Conservation (phyloP, 768 basidiomycete species). For the Basidioascus undulatus region DNA sequence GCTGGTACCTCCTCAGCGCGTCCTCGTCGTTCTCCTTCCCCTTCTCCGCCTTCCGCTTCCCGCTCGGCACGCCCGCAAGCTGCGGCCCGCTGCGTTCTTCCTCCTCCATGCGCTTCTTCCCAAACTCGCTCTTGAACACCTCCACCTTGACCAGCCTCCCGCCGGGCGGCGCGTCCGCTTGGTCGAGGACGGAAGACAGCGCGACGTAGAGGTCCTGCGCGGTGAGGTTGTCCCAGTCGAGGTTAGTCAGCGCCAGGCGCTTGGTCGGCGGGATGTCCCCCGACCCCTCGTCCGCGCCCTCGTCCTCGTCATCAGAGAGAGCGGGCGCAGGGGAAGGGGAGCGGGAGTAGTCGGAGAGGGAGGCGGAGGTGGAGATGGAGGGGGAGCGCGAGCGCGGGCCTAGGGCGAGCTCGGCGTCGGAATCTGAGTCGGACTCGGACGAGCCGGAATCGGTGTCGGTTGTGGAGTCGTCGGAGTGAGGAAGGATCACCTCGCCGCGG, state of each 20-base stretch:
- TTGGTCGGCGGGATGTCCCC: constrained; percentile 24
- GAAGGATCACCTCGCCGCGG: constrained; percentile 62
- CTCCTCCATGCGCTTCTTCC: constrained; percentile 50
- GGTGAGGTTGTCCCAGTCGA: constrained; percentile 93
- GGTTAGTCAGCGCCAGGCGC: constrained; percentile 71
- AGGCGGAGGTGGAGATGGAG: constrained; percentile 23
- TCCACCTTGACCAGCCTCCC: constrained; percentile 37
- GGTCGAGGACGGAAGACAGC: constrained; percentile 49
- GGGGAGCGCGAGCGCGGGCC: constrained; percentile 29
- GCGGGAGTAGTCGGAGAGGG: constrained; percentile 1
- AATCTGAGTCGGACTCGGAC: constrained; percentile 20
- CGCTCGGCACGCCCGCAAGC: constrained; percentile 15
- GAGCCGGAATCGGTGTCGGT: constrained; percentile 15
- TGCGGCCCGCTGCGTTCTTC: constrained; percentile 15
- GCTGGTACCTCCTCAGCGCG: constrained; percentile 67
- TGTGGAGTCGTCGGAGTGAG: constrained; percentile 41
- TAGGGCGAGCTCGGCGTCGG: constrained; percentile 25
- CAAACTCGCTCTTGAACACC: constrained; percentile 84
- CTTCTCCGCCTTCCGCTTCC: constrained; percentile 21
- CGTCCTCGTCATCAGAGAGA: constrained; percentile 19
- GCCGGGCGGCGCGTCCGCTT: constrained; percentile 10
- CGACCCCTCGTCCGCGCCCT: constrained; percentile 18
- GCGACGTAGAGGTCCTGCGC: constrained; percentile 78
- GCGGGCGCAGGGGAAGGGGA: neutral
- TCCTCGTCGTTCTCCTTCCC: constrained; percentile 65